These are phyloP conservation scores for Ceratonia siliqua DNA, from an alignment of 306 rosid genomes.

Conservation along the genomic window DNA sequence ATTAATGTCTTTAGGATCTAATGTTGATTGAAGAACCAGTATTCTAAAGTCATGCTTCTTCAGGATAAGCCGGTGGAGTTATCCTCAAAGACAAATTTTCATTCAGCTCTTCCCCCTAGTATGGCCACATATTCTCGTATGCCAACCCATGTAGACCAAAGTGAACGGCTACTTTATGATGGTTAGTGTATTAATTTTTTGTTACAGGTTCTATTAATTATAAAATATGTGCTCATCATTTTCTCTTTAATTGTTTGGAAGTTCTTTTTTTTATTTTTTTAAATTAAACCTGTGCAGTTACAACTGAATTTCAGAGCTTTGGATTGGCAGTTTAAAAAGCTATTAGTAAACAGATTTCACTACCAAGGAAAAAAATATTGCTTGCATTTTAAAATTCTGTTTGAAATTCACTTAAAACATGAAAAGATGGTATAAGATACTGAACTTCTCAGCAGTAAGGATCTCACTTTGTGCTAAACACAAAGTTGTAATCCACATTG, in stretches of 20 bases:
- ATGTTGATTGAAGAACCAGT: slow-evolving; percentile 76
- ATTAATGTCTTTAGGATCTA: slow-evolving; percentile 65
- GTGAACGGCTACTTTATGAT: slow-evolving; percentile 55
- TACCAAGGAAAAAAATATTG: not conserved
- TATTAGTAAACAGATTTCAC: slow-evolving; percentile 11
- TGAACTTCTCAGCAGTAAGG: too few relatives aligned
- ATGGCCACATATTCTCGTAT: slow-evolving; percentile 60
- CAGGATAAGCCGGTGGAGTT: slow-evolving; percentile 89
- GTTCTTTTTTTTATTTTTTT: slow-evolving; percentile 7
- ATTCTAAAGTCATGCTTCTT: slow-evolving; percentile 80
- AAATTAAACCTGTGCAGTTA: not conserved
- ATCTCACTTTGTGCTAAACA: too few relatives aligned
- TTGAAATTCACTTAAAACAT: too few relatives aligned
- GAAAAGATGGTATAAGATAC: too few relatives aligned
- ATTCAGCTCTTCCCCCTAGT: slow-evolving; percentile 51
- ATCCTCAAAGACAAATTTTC: slow-evolving; percentile 56
- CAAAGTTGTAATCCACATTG: too few relatives aligned
- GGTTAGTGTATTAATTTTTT: slow-evolving; percentile 52
- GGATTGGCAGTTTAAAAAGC: not conserved
- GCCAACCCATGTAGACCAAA: slow-evolving; percentile 53
- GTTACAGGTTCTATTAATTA: not conserved
- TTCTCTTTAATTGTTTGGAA: slow-evolving; percentile 1
- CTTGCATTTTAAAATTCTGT: not conserved
- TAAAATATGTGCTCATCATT: not conserved
- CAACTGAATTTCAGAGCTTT: not conserved